Percentiles rank a stretch among this genome's conserved stretches.
Evolutionary conservation across 768 basidiomycete species (phyloP).

Genomic region (Podaxis sp.): DNA sequence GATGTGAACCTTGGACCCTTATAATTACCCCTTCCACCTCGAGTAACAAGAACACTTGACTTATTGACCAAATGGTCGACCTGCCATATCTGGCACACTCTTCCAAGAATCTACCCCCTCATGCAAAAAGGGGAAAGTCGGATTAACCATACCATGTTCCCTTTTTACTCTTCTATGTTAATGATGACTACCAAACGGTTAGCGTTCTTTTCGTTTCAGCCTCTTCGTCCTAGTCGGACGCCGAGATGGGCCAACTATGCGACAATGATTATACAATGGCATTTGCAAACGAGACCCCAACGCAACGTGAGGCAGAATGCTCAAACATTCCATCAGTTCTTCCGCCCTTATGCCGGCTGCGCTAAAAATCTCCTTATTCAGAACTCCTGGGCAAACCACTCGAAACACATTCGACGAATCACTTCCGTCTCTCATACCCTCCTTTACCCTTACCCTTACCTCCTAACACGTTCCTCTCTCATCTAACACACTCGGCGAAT

Average conservation of each 20-base stretch:
- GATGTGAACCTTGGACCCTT: slow-evolving; percentile 1
- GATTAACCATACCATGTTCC: background rate
- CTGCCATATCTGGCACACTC: background rate
- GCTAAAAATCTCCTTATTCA: too few relatives aligned
- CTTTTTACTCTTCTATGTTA: background rate
- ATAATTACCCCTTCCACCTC: background rate
- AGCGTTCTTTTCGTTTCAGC: background rate
- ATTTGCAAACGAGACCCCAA: too few relatives aligned
- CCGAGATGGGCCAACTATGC: too few relatives aligned
- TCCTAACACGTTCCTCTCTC: background rate
- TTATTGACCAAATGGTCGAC: background rate
- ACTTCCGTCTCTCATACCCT: background rate
- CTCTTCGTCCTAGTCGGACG: background rate
- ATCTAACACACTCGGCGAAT: background rate
- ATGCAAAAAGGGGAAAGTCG: background rate
- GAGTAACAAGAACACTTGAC: background rate
- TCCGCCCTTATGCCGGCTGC: too few relatives aligned
- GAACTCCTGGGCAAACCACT: too few relatives aligned
- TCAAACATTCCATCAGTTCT: too few relatives aligned
- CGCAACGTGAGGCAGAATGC: too few relatives aligned
- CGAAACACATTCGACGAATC: background rate
- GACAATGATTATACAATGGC: too few relatives aligned
- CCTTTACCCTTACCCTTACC: background rate
- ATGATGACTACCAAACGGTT: background rate
- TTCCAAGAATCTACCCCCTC: background rate